These are phyloP conservation scores for Exserohilum rostratum DNA, from an alignment of 2,329 filamentous ascomycete genomes.

Conservation along the genomic window DNA sequence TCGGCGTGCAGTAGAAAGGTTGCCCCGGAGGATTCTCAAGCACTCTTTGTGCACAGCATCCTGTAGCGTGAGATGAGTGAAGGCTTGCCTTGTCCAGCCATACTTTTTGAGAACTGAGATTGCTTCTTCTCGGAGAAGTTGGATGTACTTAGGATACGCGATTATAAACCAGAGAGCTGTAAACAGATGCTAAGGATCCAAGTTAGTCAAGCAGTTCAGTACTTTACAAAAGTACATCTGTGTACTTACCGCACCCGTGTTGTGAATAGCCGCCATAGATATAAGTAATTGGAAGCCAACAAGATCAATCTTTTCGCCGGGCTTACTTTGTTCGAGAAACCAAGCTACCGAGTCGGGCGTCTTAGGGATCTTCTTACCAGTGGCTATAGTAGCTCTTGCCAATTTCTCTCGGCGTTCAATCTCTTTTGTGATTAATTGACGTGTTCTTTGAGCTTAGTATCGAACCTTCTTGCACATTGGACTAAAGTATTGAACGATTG, in stretches of 20 bases:
- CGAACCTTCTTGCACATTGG: neutral
- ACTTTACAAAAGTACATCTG: neutral
- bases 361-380: neutral
- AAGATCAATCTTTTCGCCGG: neutral
- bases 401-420: neutral
- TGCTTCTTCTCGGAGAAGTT: neutral
- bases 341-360: neutral
- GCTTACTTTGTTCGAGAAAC: neutral
- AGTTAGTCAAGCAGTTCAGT: neutral
- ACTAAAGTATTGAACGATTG: neutral
- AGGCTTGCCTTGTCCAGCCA: constrained; percentile 1
- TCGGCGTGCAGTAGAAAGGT: neutral
- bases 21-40: neutral
- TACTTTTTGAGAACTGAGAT: neutral
- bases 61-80: neutral
- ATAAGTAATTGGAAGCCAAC: neutral
- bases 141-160: neutral
- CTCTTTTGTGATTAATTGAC: neutral
- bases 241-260: neutral
- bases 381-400: neutral
- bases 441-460: neutral
- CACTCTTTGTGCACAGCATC: constrained; percentile 1
- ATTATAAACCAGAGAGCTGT: neutral
- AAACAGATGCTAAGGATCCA: neutral
- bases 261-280: neutral